Percentiles rank a stretch among this genome's conserved stretches.
Evolutionary conservation across 2,329 filamentous ascomycete species (phyloP).

Genomic region (Sporothrix pseudoabietina): DNA sequence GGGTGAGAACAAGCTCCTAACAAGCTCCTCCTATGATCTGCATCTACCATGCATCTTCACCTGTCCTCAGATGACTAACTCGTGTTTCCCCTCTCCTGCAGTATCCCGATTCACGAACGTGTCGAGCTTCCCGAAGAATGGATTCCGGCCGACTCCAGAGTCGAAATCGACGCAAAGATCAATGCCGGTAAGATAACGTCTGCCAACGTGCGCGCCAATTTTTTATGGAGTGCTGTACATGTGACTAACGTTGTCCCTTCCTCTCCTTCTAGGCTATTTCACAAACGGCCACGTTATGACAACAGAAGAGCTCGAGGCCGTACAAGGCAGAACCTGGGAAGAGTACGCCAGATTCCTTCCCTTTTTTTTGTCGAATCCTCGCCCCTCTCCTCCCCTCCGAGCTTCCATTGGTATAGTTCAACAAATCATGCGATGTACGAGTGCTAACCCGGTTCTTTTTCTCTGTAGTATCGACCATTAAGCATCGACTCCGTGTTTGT

Average conservation of each 20-base stretch:
- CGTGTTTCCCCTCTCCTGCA: constrained; percentile 38
- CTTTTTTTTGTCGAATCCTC: neutral
- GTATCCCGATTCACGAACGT: constrained; percentile 83
- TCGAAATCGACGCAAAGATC: constrained; percentile 99
- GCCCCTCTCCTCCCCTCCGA: constrained; percentile 26
- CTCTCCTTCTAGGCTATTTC: constrained; percentile 59
- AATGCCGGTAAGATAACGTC: constrained; percentile 70
- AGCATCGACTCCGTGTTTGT: constrained; percentile 24
- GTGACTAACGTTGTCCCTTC: constrained; percentile 10
- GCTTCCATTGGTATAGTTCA: neutral
- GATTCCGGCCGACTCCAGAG: constrained; percentile 90
- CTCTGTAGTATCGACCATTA: constrained; percentile 38
- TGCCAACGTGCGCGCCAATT: neutral
- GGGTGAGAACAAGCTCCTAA: constrained; percentile 53
- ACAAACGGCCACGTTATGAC: constrained; percentile 90
- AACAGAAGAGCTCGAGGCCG: constrained; percentile 78
- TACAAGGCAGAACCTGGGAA: constrained; percentile 91
- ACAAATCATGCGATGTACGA: constrained; percentile 31
- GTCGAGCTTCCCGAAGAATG: constrained; percentile 90
- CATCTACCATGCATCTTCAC: neutral
- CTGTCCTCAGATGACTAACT: neutral
- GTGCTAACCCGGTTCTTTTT: constrained; percentile 37
- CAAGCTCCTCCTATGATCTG: too few relatives aligned
- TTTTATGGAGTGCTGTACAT: neutral
- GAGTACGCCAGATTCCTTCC: constrained; percentile 55